Conservation (phyloP, 352 stramenopile species). For the Achlya hypogyna region DNA sequence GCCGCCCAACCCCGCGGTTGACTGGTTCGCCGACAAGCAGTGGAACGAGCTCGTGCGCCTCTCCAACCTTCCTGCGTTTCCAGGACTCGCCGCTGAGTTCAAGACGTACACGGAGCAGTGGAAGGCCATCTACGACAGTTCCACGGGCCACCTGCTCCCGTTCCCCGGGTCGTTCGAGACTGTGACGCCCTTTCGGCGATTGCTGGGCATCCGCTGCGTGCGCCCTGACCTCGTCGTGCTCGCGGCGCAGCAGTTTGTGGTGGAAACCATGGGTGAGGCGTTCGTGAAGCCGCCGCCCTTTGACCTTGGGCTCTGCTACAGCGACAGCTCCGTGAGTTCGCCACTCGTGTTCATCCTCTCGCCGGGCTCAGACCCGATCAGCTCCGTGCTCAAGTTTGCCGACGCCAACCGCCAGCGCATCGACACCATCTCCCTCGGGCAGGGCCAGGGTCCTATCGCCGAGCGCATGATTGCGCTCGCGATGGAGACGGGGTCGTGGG, state of each 20-base stretch:
- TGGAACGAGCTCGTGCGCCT: slow-evolving; percentile 91
- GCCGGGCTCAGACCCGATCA: slow-evolving; percentile 86
- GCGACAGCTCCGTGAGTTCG: slow-evolving; percentile 75
- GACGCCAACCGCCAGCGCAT: slow-evolving; percentile 63
- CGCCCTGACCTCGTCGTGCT: slow-evolving; percentile 78
- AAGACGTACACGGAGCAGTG: slow-evolving; percentile 60
- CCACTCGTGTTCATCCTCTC: slow-evolving; percentile 91
- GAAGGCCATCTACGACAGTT: slow-evolving; percentile 85
- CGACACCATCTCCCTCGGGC: slow-evolving; percentile 87
- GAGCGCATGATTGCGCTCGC: slow-evolving; percentile 83
- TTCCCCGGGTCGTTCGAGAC: slow-evolving; percentile 57
- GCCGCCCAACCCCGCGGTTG: slow-evolving; percentile 76
- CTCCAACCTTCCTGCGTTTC: slow-evolving; percentile 63
- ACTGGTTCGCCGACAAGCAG: slow-evolving; percentile 89
- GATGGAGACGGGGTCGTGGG: slow-evolving; percentile 76
- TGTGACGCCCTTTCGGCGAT: slow-evolving; percentile 58
- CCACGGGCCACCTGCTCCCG: slow-evolving; percentile 63
- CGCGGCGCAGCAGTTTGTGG: slow-evolving; percentile 87
- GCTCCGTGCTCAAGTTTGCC: slow-evolving; percentile 83
- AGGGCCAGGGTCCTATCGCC: slow-evolving; percentile 87
- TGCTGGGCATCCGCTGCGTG: slow-evolving; percentile 75
- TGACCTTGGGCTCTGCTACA: slow-evolving; percentile 80
- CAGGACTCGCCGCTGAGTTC: slow-evolving; percentile 76
- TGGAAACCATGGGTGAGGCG: slow-evolving; percentile 82
- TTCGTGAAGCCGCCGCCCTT: slow-evolving; percentile 89